Base-by-base conservation (phyloP, 2,329 filamentous ascomycete species). In the Periconia digitata region DNA sequence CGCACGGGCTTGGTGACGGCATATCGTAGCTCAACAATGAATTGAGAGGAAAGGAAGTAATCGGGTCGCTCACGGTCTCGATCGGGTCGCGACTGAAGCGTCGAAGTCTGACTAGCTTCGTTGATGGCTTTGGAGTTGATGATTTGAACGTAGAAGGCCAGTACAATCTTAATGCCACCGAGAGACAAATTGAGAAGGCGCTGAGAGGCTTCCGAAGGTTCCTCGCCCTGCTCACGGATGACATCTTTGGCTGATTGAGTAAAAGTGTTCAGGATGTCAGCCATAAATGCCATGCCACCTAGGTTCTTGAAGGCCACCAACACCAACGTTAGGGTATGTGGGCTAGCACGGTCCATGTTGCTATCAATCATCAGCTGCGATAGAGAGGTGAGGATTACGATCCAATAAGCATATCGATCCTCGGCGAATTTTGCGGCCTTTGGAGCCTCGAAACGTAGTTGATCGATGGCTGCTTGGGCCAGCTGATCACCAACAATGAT, bases 241-340 rank as follows among this genome's bases (percentile, higher is more conserved):
- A 80, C 71, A 5, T 69, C 66, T 50, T 77, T 76, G 23, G 83
- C 77, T 50, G 85, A 81, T 7, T 79, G 72, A 44, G 83, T 79
- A 59, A 95, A 94, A 16, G 81, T 78, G 35, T 83, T 76, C 8
- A 95, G 79, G 64, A 95, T 85, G 0, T 80, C 75, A 58, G 89
- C 90, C 51, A 97, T 74, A 5, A 84, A 79, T 8, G 85, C 80
- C 49, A 99, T 79, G 0, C 94, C 92, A 34, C 84, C 85, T 40
- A 85, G 81, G 50, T 90, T 85, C 69, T 92, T 92, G 75, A 99
- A 96, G 1, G 90, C 88, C 46, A 92, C 81, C 20, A 99, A 78
- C 29, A 97, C 85, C 22, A 94, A 81, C 37, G 90, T 87, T 52
- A 85, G 50, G 15, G 65, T 63, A 32, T 72, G 70, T 7, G 70